Evolutionary conservation across 306 rosid genomes (phyloP).

Genomic region (Fragaria vesca): DNA sequence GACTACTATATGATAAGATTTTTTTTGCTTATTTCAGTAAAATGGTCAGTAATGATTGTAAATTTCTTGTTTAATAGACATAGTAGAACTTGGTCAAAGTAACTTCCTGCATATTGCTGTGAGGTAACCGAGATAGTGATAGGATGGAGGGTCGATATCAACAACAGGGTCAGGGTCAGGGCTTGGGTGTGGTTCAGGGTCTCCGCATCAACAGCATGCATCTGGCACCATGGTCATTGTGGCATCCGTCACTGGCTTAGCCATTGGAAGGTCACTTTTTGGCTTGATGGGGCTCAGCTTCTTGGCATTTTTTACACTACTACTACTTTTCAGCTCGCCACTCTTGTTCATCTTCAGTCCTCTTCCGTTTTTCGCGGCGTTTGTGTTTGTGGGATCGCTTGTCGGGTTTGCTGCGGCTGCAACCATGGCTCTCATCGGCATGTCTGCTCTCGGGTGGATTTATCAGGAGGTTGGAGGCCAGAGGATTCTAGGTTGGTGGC

Average conservation of each 20-base stretch:
- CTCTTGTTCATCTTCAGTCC: conserved; percentile 30
- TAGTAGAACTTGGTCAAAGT: too few species aligned
- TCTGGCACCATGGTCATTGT: background rate
- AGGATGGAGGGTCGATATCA: conserved; percentile 6
- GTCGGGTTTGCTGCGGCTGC: conserved; percentile 22
- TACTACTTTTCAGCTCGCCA: conserved; percentile 24
- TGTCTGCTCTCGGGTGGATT: conserved; percentile 7
- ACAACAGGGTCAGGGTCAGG: background rate
- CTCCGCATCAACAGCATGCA: background rate
- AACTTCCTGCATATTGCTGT: background rate
- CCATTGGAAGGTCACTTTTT: conserved; percentile 26
- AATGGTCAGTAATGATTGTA: too few species aligned
- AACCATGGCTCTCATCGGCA: conserved; percentile 8
- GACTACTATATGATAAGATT: too few species aligned
- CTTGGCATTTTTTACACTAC: conserved; percentile 20
- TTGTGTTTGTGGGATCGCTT: conserved; percentile 1
- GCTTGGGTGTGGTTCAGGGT: background rate
- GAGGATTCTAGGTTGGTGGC: background rate
- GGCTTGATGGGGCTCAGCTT: conserved; percentile 31
- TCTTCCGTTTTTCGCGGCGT: conserved; percentile 6
- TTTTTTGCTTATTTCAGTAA: too few species aligned
- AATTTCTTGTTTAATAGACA: too few species aligned
- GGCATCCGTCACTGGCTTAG: conserved; percentile 11
- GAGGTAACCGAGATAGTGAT: background rate
- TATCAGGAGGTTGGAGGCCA: conserved; percentile 1